Evolutionary conservation across 495 filamentous ascomycete genomes (phyloP), one percentile per base, ranked within the genome.

Genomic region (Eremomyces bilateralis): DNA sequence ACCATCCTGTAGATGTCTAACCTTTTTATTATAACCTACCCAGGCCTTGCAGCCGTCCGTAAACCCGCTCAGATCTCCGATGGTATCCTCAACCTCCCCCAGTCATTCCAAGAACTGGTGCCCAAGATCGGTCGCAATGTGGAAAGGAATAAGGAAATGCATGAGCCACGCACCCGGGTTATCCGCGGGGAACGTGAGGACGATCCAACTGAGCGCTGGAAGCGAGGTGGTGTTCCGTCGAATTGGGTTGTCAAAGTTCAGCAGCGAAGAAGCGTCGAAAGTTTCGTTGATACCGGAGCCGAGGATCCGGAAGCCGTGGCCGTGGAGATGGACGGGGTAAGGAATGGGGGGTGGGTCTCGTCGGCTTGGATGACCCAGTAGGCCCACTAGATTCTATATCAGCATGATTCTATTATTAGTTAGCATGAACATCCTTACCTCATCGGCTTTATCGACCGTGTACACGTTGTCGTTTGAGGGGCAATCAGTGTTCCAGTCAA

Each of bases 271-370:
- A 30, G 40, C 42, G 15, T 32, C 30, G 44, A 44, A 52, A 5
- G 18, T 37, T 1, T 48, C 45, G 15, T 39, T 42, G 21, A n/a
- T n/a, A 34, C 12, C 42, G 38, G 13, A 31, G 21, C 50, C 53
- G 16, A 58, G 51, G 20, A 56, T 41, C 33, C 44, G 54, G 36
- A 56, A 58, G 37, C 56, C 52, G 41, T 57, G 54, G 6, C 54
- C 54, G 37, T 57, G 54, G n/a, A 57, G 41, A 41, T 57, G 54
- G 45, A 58, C 52, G 2, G 54, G 54, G 27, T 58, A 53, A n/a
- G 46, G 46, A 12, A 58, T 33, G 43, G 42, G 1, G 46, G 42
- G 18, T 29, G 36, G 16, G 12, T 19, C 4, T 15, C 30, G 19
- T 21, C 25, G 42, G 42, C 16, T 31, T 53, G 53, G 35, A 56